Conservation (phyloP, 805 yeast species). For the Lachancea thermotolerans region DNA sequence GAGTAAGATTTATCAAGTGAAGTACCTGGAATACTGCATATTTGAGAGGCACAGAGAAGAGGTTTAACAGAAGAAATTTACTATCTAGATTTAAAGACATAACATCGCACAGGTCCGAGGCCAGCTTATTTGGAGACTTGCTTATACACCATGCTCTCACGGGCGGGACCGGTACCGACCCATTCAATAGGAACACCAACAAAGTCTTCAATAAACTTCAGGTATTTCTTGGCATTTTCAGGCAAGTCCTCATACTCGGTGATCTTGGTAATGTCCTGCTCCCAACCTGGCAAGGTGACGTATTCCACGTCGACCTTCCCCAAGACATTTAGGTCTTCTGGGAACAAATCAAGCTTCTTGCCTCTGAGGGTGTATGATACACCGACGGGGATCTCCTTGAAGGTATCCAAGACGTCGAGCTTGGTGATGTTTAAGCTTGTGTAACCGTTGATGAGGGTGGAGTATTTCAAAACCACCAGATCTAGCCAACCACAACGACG, state of each 20-base stretch:
- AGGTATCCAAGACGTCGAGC: constrained; percentile 87
- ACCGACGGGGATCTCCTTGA: constrained; percentile 84
- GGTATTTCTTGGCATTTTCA: constrained; percentile 75
- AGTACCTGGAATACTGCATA: constrained; percentile 47
- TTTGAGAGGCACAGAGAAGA: constrained; percentile 21
- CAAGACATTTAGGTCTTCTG: constrained; percentile 78
- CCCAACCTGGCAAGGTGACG: constrained; percentile 92
- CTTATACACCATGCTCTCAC: constrained; percentile 83
- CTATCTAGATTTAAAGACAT: no score
- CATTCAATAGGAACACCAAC: constrained; percentile 82
- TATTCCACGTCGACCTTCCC: constrained; percentile 91
- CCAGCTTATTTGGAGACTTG: constrained; percentile 12
- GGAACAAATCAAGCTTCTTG: constrained; percentile 69
- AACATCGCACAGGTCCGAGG: no score
- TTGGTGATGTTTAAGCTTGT: constrained; percentile 91
- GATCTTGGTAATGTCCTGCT: constrained; percentile 68
- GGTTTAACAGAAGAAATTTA: not conserved
- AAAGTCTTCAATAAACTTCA: constrained; percentile 79
- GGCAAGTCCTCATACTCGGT: constrained; percentile 75
- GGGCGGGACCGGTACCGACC: constrained; percentile 98
- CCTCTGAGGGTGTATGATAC: constrained; percentile 79
- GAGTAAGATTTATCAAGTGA: constrained; percentile 30
- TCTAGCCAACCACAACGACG: constrained; percentile 99
- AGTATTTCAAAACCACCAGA: constrained; percentile 87
- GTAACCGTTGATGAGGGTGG: constrained; percentile 89